These are phyloP conservation scores for Chytriomyces hyalinus DNA, from an alignment of 192 early-diverging fungal genomes.

Conservation along the genomic window DNA sequence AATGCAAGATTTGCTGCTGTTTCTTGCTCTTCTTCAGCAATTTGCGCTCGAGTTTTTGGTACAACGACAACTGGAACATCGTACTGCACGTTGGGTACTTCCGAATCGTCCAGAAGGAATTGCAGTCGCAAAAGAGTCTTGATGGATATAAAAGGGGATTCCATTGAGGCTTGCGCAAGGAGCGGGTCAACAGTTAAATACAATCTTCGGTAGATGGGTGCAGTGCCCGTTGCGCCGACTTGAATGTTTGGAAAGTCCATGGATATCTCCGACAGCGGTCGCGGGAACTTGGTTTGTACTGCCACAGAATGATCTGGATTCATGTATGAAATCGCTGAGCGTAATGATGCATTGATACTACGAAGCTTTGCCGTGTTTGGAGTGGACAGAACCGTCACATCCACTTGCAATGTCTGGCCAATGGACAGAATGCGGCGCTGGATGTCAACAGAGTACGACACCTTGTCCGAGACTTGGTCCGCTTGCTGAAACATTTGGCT, in stretches of 20 bases:
- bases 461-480: constrained; percentile 5
- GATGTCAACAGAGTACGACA: constrained; percentile 19
- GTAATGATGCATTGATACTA: constrained; percentile 10
- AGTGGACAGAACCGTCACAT: constrained; percentile 6
- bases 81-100: constrained; percentile 14
- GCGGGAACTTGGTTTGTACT: background rate
- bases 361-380: constrained; percentile 17
- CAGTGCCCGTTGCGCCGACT: background rate
- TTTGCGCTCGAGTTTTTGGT: background rate
- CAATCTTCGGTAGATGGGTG: background rate
- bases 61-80: constrained; percentile 24
- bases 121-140: constrained; percentile 6
- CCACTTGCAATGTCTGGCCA: constrained; percentile 21
- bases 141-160: constrained; percentile 15
- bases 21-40: too few relatives aligned
- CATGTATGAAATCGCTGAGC: constrained; percentile 3
- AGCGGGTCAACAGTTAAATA: constrained; percentile 4
- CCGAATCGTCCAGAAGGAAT: constrained; percentile 7
- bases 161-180: constrained; percentile 13
- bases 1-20: too few relatives aligned
- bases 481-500: constrained; percentile 22
- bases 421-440: constrained; percentile 9
- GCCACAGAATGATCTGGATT: background rate
- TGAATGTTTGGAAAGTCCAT: constrained; percentile 2
- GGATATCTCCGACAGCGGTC: constrained; percentile 9